A percentile compares a stretch with the other conserved stretches of the same genome.
These are phyloP conservation scores for Blastobotrys indianensis DNA, from an alignment of 1,139 yeast genomes.

Conservation along the genomic window DNA sequence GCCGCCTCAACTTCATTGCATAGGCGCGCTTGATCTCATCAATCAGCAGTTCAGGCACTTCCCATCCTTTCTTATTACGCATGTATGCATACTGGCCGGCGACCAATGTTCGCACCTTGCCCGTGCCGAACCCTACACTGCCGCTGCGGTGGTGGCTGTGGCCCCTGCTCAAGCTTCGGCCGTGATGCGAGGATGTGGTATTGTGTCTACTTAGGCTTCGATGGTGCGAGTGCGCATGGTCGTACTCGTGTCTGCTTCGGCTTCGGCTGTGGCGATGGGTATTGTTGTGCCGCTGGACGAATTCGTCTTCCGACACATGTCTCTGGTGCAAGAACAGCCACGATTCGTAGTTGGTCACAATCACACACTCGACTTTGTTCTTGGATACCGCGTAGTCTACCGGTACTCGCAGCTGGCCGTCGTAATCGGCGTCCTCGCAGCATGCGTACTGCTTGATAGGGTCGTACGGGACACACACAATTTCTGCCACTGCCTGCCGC, in stretches of 20 bases:
- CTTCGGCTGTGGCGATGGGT: background rate
- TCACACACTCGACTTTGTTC: conserved; percentile 7
- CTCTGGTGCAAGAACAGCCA: conserved; percentile 7
- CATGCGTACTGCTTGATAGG: conserved; percentile 8
- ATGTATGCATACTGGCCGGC: too few relatives aligned
- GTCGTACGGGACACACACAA: conserved; percentile 9
- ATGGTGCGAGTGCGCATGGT: background rate
- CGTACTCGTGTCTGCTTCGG: background rate
- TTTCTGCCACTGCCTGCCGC: conserved; percentile 3
- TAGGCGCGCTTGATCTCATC: conserved; percentile 7
- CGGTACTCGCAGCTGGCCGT: conserved; percentile 4
- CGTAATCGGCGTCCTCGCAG: conserved; percentile 10
- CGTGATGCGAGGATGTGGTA: background rate
- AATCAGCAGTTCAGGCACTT: conserved; percentile 7
- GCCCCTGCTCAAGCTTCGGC: conserved; percentile 1
- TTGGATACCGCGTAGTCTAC: conserved; percentile 2
- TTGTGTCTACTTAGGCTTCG: background rate
- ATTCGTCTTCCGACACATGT: background rate
- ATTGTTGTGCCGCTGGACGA: background rate
- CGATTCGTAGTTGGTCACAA: conserved; percentile 8
- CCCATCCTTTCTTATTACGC: background rate
- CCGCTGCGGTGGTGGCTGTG: too few relatives aligned
- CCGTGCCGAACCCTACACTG: too few relatives aligned
- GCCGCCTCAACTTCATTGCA: background rate
- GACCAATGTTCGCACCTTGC: too few relatives aligned